A percentile compares a stretch with the other conserved stretches of the same genome.
Evolutionary conservation across 345 rosid species (phyloP).

Genomic region (Brassica cretica): DNA sequence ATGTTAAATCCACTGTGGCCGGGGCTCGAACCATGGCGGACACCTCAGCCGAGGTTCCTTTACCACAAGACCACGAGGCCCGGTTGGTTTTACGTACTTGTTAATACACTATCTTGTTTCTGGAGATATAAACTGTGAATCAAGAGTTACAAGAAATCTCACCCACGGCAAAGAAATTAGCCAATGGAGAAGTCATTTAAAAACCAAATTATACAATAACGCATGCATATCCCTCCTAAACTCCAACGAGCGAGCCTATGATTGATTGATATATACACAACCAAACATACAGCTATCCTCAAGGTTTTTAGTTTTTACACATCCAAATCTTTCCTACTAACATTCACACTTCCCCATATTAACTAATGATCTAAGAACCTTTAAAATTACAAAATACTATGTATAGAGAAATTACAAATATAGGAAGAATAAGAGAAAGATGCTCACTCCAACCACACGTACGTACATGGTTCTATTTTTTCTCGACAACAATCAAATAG

Average conservation of each 20-base stretch:
- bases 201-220: neutral
- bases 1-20: too few species aligned
- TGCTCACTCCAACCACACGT: conserved; percentile 26
- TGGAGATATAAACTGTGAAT: neutral
- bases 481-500: conserved; percentile 14
- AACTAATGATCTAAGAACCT: neutral
- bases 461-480: conserved; percentile 20
- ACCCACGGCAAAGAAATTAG: neutral
- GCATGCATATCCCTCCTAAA: neutral
- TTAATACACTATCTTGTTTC: too few species aligned
- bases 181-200: neutral
- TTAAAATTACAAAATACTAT: neutral
- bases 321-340: neutral
- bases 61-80: too few species aligned
- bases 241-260: neutral
- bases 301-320: neutral
- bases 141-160: neutral
- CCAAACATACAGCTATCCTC: neutral
- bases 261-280: neutral
- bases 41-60: too few species aligned
- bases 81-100: neutral
- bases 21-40: too few species aligned
- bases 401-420: conserved; percentile 12
- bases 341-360: neutral
- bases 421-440: conserved; percentile 5